Base-by-base conservation (phyloP, 192 early-diverging fungal species). In the Dissophora ornata region DNA sequence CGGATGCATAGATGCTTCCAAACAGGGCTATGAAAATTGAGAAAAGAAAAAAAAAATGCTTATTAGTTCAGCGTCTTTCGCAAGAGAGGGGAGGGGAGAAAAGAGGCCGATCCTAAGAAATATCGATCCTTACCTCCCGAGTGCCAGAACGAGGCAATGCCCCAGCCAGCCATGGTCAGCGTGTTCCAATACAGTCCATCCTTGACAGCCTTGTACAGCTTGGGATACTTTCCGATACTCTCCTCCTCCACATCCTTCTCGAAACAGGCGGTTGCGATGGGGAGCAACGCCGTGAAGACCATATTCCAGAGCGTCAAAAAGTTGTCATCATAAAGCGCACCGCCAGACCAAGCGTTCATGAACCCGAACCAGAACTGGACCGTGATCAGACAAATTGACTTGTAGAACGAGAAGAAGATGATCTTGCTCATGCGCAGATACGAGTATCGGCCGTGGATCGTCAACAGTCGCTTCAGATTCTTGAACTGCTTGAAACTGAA, bases 401-500 rank as follows among this genome's bases (percentile, higher is more conserved):
- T 98, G 89, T 98, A 98, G 82, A 98, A 98, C 54, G 92, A 94
- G 81, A 93, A 98, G 40, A 98, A 88, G 50, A 97, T 94, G 69
- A 98, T 85, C 84, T 98, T 98, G 81, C 90, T 90, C 55, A 97
- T 83, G 29, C 96, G 85, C 51, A 93, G 89, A 82, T 98, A 98
- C 42, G 94, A 93, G 93, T 95, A 98, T 1, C 90, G 86, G 2
- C 96, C 96, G 66, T 98, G 96, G 18, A 97, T 95, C 36, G 97
- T 87, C 66, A 98, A 82, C 51, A 98, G 85, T 62, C 97, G 96
- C 62, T 92, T 87, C 55, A 98, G 82, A 77, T 90, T 97, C 71
- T 94, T 83, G 87, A 98, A 98, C 82, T 98, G 96, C 7, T 93
- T 92, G 81, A 98, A 96, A 42, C 95, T 93, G 83, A 98, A 98